Conservation (phyloP, 1,284 basidiomycete species). For the Ceratobasidium theobromae region DNA sequence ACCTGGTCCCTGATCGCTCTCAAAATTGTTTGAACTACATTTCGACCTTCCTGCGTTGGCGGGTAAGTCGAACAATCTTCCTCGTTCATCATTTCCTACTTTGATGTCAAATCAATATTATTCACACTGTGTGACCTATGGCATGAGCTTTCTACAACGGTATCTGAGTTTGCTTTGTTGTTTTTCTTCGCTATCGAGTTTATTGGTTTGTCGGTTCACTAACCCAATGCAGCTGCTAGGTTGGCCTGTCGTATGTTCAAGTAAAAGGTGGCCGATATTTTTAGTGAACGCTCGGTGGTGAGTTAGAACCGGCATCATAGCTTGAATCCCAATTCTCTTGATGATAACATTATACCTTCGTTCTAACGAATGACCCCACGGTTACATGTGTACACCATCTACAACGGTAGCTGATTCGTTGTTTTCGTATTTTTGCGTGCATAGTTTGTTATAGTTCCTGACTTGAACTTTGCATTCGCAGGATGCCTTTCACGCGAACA, state of each 20-base stretch:
- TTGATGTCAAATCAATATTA: conserved; percentile 26
- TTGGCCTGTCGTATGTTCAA: no score
- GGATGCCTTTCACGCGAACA: no score
- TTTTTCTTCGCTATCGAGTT: no score
- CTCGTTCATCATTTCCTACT: neutral
- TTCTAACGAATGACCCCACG: conserved; percentile 31
- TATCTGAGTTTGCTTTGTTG: conserved; percentile 19
- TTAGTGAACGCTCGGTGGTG: no score
- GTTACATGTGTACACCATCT: conserved; percentile 31
- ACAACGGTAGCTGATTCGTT: conserved; percentile 30
- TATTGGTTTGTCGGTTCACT: no score
- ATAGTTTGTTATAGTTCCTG: neutral
- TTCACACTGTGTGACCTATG: conserved; percentile 31
- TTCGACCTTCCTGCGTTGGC: neutral
- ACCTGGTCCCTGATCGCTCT: no score
- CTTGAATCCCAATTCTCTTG: no score
- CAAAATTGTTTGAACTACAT: neutral
- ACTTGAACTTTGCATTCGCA: no score
- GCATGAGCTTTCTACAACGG: conserved; percentile 30
- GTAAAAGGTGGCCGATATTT: no score
- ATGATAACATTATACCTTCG: conserved; percentile 32
- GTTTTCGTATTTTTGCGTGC: neutral
- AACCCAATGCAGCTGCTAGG: no score
- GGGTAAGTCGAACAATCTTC: neutral
- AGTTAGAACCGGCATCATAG: no score